phyloP scores from a whole-genome alignment of 2,329 filamentous ascomycete species.

The Bipolaris gigantea region DNA sequence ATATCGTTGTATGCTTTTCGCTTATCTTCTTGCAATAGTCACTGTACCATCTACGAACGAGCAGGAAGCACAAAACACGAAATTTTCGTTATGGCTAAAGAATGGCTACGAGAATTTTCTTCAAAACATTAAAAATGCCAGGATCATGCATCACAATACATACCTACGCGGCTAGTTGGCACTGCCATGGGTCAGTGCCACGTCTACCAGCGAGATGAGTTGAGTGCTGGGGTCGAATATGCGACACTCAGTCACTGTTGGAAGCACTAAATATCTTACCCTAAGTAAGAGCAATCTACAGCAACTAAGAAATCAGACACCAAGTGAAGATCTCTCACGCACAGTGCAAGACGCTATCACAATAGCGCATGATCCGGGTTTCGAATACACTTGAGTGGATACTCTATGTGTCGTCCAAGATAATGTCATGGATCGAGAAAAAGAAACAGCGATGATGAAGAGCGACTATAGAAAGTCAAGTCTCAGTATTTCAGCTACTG shows the following conservation, averaged over 20 bases:
- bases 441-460: not conserved
- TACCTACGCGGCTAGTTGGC: not conserved
- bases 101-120: not conserved
- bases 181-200: not conserved
- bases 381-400: not conserved
- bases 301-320: not conserved
- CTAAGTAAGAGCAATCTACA: not conserved
- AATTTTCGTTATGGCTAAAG: not conserved
- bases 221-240: not conserved
- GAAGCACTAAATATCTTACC: not conserved
- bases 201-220: not conserved
- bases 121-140: not conserved
- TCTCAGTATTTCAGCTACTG: not conserved
- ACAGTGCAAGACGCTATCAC: not conserved
- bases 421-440: not conserved
- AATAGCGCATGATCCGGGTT: not conserved
- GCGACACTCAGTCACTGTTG: not conserved
- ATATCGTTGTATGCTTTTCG: not conserved
- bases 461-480: not conserved
- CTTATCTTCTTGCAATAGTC: not conserved
- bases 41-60: not conserved
- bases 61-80: not conserved
- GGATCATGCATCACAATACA: not conserved
- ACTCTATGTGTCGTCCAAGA: conserved; percentile 1
- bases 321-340: not conserved